Conservation (phyloP, 257 asterid species). For the Fraxinus pennsylvanica region DNA sequence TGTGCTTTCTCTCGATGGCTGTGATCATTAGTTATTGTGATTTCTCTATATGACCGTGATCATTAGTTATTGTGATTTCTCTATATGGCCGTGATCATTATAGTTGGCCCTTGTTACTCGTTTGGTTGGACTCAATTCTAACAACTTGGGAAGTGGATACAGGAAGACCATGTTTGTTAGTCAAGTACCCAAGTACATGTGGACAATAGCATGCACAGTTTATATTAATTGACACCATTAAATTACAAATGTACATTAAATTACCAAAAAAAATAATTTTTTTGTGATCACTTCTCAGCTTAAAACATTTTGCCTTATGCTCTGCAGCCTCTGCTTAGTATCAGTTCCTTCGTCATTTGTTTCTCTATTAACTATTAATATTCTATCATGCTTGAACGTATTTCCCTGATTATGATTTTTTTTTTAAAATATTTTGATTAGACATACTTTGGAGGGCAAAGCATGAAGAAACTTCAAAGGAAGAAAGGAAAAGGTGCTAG, state of each 20-base stretch:
- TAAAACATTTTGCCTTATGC: no score
- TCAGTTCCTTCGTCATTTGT: not conserved
- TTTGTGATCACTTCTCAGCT: not conserved
- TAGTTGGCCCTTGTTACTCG: no score
- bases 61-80: no score
- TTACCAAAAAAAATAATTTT: no score
- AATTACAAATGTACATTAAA: not conserved
- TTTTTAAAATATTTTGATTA: not conserved
- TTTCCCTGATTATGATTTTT: not conserved
- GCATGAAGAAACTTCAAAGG: conserved; percentile 56
- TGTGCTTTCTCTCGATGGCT: no score
- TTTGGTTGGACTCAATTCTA: no score
- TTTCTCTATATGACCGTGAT: no score
- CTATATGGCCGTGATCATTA: no score
- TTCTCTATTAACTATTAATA: no score
- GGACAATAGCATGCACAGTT: not conserved
- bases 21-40: no score
- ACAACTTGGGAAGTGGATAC: not conserved
- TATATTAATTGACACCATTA: no score
- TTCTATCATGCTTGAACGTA: not conserved
- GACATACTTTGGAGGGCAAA: conserved; percentile 64
- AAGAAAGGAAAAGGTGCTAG: conserved; percentile 62
- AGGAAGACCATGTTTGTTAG: not conserved
- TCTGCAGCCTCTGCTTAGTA: no score
- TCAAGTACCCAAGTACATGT: not conserved